Evolutionary conservation across 495 filamentous ascomycete species (phyloP).

Genomic region (Parmelia sp.): DNA sequence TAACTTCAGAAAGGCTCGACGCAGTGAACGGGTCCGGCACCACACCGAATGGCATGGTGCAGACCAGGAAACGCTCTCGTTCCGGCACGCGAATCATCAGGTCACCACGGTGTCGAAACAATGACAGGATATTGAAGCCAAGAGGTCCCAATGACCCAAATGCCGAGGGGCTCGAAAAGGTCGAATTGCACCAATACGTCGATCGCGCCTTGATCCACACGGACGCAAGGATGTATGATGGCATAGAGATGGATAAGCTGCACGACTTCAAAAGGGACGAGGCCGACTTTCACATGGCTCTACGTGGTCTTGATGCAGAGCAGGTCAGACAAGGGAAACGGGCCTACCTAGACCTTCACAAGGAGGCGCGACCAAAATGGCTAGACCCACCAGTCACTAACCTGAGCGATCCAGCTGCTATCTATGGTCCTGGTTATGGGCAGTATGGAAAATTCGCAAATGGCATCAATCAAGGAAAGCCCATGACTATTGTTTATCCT

Average conservation of each 20-base stretch:
- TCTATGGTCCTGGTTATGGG: slow-evolving; percentile 77
- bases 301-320: slow-evolving; percentile 41
- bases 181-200: slow-evolving; percentile 68
- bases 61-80: slow-evolving; percentile 53
- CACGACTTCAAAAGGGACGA: slow-evolving; percentile 14
- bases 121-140: slow-evolving; percentile 18
- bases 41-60: slow-evolving; percentile 13
- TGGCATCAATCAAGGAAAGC: slow-evolving; percentile 40
- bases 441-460: slow-evolving; percentile 82
- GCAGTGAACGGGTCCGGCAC: not conserved
- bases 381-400: slow-evolving; percentile 37
- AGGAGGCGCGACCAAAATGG: slow-evolving; percentile 14
- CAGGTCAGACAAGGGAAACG: slow-evolving; percentile 10
- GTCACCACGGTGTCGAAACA: slow-evolving; percentile 28
- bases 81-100: slow-evolving; percentile 48
- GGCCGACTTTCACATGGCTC: slow-evolving; percentile 34
- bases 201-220: slow-evolving; percentile 68
- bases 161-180: slow-evolving; percentile 38
- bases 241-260: slow-evolving; percentile 31
- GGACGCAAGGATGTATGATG: slow-evolving; percentile 47
- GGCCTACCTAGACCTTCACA: slow-evolving; percentile 39
- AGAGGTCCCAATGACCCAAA: slow-evolving; percentile 19
- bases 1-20: slow-evolving; percentile 5
- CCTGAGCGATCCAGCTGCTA: slow-evolving; percentile 49
- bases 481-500: slow-evolving; percentile 64